phyloP scores from a whole-genome alignment of 768 basidiomycete species.

The Obba rivulosa region DNA sequence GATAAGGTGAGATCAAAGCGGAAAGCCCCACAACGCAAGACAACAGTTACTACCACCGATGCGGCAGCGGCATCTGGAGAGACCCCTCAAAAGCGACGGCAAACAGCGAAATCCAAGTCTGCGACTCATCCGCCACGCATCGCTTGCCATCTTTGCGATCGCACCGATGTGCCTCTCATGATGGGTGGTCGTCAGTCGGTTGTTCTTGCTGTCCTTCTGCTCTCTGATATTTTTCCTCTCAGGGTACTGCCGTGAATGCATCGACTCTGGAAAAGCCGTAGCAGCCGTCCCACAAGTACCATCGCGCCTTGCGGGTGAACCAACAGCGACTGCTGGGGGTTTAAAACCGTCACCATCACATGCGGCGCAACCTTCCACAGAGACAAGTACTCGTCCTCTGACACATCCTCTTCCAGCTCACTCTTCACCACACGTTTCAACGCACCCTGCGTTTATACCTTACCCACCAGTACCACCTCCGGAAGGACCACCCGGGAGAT shows the following conservation, averaged over 20 bases:
- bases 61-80: not conserved
- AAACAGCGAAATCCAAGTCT: constrained; percentile 28
- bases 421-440: too few species aligned
- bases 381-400: too few species aligned
- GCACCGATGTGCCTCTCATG: constrained; percentile 70
- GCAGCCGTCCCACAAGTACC: constrained; percentile 22
- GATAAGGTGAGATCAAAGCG: constrained; percentile 31
- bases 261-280: constrained; percentile 44
- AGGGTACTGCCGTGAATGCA: constrained; percentile 71
- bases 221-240: not conserved
- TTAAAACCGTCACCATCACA: too few species aligned
- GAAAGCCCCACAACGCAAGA: constrained; percentile 28
- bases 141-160: constrained; percentile 55
- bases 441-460: too few species aligned
- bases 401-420: too few species aligned
- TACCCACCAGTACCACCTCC: too few species aligned
- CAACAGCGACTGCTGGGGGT: too few species aligned
- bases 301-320: too few species aligned
- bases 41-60: constrained; percentile 1
- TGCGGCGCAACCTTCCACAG: too few species aligned
- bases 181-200: constrained; percentile 62
- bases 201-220: not conserved
- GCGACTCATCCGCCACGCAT: constrained; percentile 37
- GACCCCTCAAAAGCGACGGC: constrained; percentile 36
- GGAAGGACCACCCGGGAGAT: constrained; percentile 1